Conservation (phyloP, 1,284 basidiomycete species). For the Cerrena zonata region DNA sequence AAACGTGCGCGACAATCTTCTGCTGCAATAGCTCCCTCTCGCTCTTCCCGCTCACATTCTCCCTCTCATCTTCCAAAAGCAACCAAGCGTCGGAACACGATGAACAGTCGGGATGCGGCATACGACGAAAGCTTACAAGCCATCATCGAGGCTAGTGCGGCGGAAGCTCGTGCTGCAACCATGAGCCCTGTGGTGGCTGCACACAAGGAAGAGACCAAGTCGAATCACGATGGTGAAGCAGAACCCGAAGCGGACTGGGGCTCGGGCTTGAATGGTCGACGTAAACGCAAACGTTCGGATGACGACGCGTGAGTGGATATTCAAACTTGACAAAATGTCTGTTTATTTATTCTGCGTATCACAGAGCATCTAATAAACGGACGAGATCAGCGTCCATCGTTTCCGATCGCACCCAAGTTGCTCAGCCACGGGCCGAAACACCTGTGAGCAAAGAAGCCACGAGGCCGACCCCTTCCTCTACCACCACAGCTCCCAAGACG, state of each 20-base stretch:
- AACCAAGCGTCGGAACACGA: constrained; percentile 85
- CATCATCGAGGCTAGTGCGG: constrained; percentile 60
- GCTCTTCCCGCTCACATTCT: constrained; percentile 72
- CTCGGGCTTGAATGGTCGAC: constrained; percentile 36
- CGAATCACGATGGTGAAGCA: constrained; percentile 25
- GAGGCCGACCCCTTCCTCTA: constrained; percentile 21
- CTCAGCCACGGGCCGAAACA: constrained; percentile 42
- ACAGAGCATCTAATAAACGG: constrained; percentile 56
- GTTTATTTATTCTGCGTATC: background rate
- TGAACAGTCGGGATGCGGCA: constrained; percentile 94
- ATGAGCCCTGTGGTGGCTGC: background rate
- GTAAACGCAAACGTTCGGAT: constrained; percentile 69
- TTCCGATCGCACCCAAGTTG: constrained; percentile 46
- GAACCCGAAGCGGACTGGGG: constrained; percentile 43
- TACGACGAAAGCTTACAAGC: constrained; percentile 83
- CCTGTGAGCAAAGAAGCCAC: constrained; percentile 21
- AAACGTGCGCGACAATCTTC: constrained; percentile 62
- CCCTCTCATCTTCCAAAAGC: constrained; percentile 54
- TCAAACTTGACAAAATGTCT: constrained; percentile 8
- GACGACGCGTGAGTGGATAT: constrained; percentile 57
- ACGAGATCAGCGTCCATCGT: constrained; percentile 65
- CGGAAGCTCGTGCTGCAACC: constrained; percentile 33
- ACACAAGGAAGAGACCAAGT: constrained; percentile 1
- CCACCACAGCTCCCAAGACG: constrained; percentile 29
- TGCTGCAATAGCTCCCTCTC: constrained; percentile 34